Evolutionary conservation across 73 alveolate genomes (phyloP).

Genomic region (Diophrys appendiculata): DNA sequence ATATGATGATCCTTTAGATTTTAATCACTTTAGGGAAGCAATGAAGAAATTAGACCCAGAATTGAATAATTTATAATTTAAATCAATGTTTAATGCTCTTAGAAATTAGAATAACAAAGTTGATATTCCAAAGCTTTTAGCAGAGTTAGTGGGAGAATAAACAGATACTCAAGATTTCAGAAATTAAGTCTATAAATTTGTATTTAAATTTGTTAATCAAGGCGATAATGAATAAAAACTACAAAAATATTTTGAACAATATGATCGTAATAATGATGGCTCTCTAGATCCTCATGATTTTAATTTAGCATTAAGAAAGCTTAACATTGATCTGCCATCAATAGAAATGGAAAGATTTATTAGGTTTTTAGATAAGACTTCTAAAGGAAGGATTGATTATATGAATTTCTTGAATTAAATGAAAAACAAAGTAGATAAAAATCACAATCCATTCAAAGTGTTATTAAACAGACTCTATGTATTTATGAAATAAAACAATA

Average conservation of each 20-base stretch:
- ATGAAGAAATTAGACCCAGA: slow-evolving; percentile 51
- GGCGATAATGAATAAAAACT: neutral
- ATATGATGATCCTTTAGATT: slow-evolving; percentile 64
- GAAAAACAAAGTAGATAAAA: slow-evolving; percentile 23
- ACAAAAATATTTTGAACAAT: neutral
- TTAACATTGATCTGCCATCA: slow-evolving; percentile 13
- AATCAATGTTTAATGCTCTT: slow-evolving; percentile 33
- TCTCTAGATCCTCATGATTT: slow-evolving; percentile 22
- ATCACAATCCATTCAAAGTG: slow-evolving; percentile 64
- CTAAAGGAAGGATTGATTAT: slow-evolving; percentile 52
- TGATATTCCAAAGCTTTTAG: slow-evolving; percentile 36
- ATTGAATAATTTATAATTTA: slow-evolving; percentile 32
- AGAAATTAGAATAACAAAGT: slow-evolving; percentile 37
- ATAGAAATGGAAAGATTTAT: slow-evolving; percentile 48
- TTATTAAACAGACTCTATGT: slow-evolving; percentile 34
- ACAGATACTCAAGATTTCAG: slow-evolving; percentile 58
- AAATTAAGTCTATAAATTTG: slow-evolving; percentile 28
- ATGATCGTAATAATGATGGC: slow-evolving; percentile 9
- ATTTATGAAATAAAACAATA: slow-evolving; percentile 49
- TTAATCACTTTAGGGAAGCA: slow-evolving; percentile 29
- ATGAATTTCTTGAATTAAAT: slow-evolving; percentile 28
- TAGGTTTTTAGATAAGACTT: slow-evolving; percentile 59
- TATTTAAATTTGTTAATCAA: neutral
- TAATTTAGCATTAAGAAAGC: slow-evolving; percentile 29
- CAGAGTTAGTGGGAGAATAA: slow-evolving; percentile 42